These are phyloP conservation scores for Picea glauca DNA, from an alignment of 75 land plant genomes.

Conservation along the genomic window DNA sequence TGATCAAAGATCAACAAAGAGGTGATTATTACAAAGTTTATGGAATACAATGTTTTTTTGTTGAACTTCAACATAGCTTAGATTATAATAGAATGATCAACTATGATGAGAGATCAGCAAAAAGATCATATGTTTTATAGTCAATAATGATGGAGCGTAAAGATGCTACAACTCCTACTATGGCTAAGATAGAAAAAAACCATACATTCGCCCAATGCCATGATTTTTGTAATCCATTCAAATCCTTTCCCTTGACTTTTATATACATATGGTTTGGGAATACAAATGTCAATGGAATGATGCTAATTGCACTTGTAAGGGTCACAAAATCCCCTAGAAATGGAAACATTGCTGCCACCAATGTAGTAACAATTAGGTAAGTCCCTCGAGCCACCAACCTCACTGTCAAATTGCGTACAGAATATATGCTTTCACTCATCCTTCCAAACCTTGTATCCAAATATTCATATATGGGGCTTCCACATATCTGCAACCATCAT, in stretches of 20 bases:
- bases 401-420: slow-evolving; percentile 34
- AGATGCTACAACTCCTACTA: slow-evolving; percentile 46
- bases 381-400: slow-evolving; percentile 57
- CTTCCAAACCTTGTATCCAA: slow-evolving; percentile 63
- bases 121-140: slow-evolving; percentile 57
- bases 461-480: slow-evolving; percentile 85
- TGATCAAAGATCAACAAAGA: too few species aligned
- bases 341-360: slow-evolving; percentile 66
- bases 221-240: slow-evolving; percentile 28
- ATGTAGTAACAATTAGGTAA: slow-evolving; percentile 53
- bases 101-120: slow-evolving; percentile 49
- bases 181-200: slow-evolving; percentile 16
- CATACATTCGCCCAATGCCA: slow-evolving; percentile 81
- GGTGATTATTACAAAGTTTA: too few species aligned
- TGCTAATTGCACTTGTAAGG: slow-evolving; percentile 69
- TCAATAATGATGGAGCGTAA: slow-evolving; percentile 58
- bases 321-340: slow-evolving; percentile 80
- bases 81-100: too few species aligned
- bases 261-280: slow-evolving; percentile 86
- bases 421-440: slow-evolving; percentile 31
- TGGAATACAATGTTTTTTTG: too few species aligned
- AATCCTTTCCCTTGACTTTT: slow-evolving; percentile 41
- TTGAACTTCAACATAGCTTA: too few species aligned
- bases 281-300: slow-evolving; percentile 71
- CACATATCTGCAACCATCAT: slow-evolving; percentile 53